Percentiles rank a stretch among this genome's conserved stretches.
These are phyloP conservation scores for Myxozyma geophila DNA, from an alignment of 805 yeast genomes.

Conservation along the genomic window DNA sequence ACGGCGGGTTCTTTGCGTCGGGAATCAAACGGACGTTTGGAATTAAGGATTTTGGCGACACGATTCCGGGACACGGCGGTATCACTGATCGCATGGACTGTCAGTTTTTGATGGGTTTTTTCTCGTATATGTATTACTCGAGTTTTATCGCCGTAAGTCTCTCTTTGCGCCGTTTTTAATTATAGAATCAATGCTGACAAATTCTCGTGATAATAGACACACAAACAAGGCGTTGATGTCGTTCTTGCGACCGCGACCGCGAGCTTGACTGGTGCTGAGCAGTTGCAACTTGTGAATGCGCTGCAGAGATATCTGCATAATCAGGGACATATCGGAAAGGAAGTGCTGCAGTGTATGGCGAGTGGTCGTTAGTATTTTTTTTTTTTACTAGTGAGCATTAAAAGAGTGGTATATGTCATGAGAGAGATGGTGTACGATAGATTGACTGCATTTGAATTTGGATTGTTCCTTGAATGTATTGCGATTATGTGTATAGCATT, in stretches of 20 bases:
- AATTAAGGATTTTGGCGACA: conserved; percentile 95
- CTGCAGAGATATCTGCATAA: conserved; percentile 57
- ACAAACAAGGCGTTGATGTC: conserved; percentile 62
- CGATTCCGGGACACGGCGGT: conserved; percentile 99
- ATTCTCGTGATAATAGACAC: conserved; percentile 31
- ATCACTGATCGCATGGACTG: conserved; percentile 97
- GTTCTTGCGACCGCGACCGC: conserved; percentile 75
- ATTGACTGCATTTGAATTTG: not conserved
- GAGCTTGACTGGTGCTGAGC: conserved; percentile 67
- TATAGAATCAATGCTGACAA: not conserved
- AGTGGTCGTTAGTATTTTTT: no score
- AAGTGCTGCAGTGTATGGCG: conserved; percentile 27
- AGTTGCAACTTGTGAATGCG: conserved; percentile 62
- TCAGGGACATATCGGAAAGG: conserved; percentile 38
- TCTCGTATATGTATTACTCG: conserved; percentile 87
- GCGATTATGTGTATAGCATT: not conserved
- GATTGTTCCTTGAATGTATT: not conserved
- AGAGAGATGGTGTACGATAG: not conserved
- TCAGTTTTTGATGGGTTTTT: conserved; percentile 97
- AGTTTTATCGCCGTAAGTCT: conserved; percentile 69
- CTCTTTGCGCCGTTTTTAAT: not conserved
- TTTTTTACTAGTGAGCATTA: no score
- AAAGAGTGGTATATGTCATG: not conserved
- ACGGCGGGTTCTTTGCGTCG: conserved; percentile 97
- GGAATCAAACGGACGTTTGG: conserved; percentile 95